These are phyloP conservation scores for Fusarium mangiferae DNA, from an alignment of 2,329 filamentous ascomycete species.

Conservation along the genomic window DNA sequence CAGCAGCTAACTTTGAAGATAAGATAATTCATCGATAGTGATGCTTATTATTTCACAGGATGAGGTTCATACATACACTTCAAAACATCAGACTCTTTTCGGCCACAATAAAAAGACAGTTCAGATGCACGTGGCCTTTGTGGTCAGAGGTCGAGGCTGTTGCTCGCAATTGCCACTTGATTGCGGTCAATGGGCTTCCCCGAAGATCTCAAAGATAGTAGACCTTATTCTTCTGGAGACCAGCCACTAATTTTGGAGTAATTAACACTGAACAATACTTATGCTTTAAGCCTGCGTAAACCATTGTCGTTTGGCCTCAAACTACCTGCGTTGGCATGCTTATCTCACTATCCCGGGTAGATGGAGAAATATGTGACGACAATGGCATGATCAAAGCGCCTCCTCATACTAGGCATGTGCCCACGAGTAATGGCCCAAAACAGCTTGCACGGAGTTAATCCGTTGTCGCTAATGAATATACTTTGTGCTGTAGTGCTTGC, in stretches of 20 bases:
- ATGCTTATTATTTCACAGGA: not conserved
- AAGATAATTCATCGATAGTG: too few relatives aligned
- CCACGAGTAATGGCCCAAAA: not conserved
- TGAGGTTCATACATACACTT: not conserved
- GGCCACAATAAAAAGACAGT: accelerated
- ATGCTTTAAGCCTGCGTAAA: accelerated
- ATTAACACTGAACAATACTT: too few relatives aligned
- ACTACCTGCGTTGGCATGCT: not conserved
- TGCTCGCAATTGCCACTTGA: too few relatives aligned
- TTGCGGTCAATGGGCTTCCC: too few relatives aligned
- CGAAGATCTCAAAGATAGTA: not conserved
- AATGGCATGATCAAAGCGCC: not conserved
- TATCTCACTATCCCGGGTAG: not conserved
- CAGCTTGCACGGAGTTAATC: not conserved
- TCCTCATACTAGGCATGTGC: not conserved
- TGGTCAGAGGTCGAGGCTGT: not conserved
- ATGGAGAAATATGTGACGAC: not conserved
- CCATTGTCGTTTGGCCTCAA: accelerated
- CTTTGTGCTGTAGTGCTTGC: not conserved
- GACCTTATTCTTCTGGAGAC: accelerated
- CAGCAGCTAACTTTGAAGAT: too few relatives aligned
- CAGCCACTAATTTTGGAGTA: accelerated
- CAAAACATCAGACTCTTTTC: not conserved
- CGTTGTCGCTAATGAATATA: not conserved
- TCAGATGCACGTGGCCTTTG: not conserved